A percentile compares a stretch with the other conserved stretches of the same genome.
These are phyloP conservation scores for Aspergillus haitiensis DNA, from an alignment of 495 filamentous ascomycete species.

Conservation along the genomic window DNA sequence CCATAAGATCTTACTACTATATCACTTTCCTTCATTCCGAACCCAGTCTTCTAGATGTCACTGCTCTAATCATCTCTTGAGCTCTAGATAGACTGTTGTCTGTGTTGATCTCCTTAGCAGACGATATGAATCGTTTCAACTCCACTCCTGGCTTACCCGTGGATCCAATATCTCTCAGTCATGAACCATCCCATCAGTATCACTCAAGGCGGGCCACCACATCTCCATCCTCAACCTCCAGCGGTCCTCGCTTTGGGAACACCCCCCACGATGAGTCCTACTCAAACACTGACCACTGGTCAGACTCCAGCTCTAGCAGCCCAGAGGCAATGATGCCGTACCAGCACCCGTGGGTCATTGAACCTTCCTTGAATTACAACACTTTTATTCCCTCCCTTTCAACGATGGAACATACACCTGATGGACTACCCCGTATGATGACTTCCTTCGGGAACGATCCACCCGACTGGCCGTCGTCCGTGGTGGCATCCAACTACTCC, in stretches of 20 bases:
- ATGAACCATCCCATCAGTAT: constrained; percentile 25
- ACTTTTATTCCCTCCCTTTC: constrained; percentile 20
- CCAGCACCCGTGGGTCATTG: constrained; percentile 22
- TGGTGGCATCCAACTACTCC: constrained; percentile 16
- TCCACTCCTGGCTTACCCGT: constrained; percentile 20
- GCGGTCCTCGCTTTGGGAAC: constrained; percentile 21
- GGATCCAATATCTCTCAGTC: constrained; percentile 32
- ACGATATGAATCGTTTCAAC: constrained; percentile 31
- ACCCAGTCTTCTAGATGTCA: constrained; percentile 4
- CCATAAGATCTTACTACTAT: constrained; percentile 15
- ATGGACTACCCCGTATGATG: constrained; percentile 22
- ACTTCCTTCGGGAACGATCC: constrained; percentile 6
- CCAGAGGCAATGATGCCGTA: constrained; percentile 24
- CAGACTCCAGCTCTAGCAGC: constrained; percentile 29
- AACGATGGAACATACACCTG: constrained; percentile 12
- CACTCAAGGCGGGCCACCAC: constrained; percentile 27
- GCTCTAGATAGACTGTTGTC: constrained; percentile 11
- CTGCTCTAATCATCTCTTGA: constrained; percentile 1
- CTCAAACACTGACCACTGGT: constrained; percentile 25
- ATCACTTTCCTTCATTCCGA: constrained; percentile 10
- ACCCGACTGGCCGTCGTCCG: constrained; percentile 16
- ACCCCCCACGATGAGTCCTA: constrained; percentile 25
- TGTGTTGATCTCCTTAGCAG: constrained; percentile 3
- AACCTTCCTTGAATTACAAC: constrained; percentile 14
- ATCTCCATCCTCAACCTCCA: constrained; percentile 15